A percentile compares a stretch with the other conserved stretches of the same genome.
These are phyloP conservation scores for Pseudopithomyces maydicus DNA, from an alignment of 2,329 filamentous ascomycete genomes.

Conservation along the genomic window DNA sequence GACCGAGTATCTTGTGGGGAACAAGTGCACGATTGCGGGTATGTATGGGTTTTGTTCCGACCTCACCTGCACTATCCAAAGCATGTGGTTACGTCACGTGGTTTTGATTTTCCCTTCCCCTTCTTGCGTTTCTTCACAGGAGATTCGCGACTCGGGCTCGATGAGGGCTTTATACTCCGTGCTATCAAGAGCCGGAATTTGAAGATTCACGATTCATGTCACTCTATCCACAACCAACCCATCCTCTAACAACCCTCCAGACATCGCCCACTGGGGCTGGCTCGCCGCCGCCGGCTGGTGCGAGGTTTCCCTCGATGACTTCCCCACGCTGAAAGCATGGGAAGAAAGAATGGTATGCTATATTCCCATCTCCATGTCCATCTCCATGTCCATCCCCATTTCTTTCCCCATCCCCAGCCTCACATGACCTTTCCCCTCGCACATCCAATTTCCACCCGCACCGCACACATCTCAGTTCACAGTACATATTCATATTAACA, in stretches of 20 bases:
- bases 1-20: slow-evolving; percentile 62
- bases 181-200: too few relatives aligned
- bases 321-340: slow-evolving; percentile 79
- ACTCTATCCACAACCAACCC: too few relatives aligned
- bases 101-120: not conserved
- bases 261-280: slow-evolving; percentile 84
- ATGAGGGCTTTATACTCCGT: too few relatives aligned
- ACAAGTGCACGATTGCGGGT: slow-evolving; percentile 63
- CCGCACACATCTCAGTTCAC: too few relatives aligned
- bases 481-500: too few relatives aligned
- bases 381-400: not conserved
- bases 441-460: not conserved
- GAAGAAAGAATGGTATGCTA: slow-evolving; percentile 63
- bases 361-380: not conserved
- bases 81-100: too few relatives aligned
- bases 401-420: too few relatives aligned
- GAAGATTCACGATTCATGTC: too few relatives aligned
- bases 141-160: too few relatives aligned
- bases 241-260: slow-evolving; percentile 42
- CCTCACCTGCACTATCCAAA: not conserved
- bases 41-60: too few relatives aligned
- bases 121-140: too few relatives aligned
- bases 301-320: slow-evolving; percentile 73
- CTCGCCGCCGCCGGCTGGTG: slow-evolving; percentile 64
- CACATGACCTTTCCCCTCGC: too few relatives aligned